Evolutionary conservation across 192 early-diverging fungal genomes (phyloP).

Genomic region (Geranomyces variabilis): DNA sequence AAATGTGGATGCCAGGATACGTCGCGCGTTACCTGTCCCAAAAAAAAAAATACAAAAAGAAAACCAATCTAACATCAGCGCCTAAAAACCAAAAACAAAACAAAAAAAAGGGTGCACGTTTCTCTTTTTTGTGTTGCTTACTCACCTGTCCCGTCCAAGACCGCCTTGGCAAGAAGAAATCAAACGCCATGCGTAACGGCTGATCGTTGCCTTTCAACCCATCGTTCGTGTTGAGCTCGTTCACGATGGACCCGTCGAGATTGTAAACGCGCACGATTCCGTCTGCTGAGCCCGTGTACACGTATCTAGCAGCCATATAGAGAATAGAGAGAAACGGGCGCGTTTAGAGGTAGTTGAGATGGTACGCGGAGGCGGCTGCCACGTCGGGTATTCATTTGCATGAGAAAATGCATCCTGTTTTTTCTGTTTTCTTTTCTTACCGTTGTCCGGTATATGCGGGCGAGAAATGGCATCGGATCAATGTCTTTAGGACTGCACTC

Average conservation of each 20-base stretch:
- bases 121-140: neutral
- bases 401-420: no score
- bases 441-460: slow-evolving; percentile 60
- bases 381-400: no score
- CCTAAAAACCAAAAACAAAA: neutral
- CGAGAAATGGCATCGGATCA: slow-evolving; percentile 75
- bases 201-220: neutral
- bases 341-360: no score
- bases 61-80: no score
- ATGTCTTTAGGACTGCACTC: slow-evolving; percentile 55
- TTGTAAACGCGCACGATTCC: slow-evolving; percentile 54
- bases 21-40: slow-evolving; percentile 36
- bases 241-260: slow-evolving; percentile 17
- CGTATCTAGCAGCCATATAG: slow-evolving; percentile 46
- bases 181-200: slow-evolving; percentile 12
- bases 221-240: slow-evolving; percentile 3
- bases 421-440: neutral
- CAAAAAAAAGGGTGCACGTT: neutral
- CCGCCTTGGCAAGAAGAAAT: slow-evolving; percentile 5
- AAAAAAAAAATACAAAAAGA: no score
- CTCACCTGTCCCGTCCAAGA: no score
- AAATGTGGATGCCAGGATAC: slow-evolving; percentile 41
- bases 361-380: no score
- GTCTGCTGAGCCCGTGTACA: slow-evolving; percentile 68
- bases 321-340: no score